Evolutionary conservation across 106 monocot species (phyloP), one percentile per base, ranked within the genome.

Genomic region (Dendrobium nobile): DNA sequence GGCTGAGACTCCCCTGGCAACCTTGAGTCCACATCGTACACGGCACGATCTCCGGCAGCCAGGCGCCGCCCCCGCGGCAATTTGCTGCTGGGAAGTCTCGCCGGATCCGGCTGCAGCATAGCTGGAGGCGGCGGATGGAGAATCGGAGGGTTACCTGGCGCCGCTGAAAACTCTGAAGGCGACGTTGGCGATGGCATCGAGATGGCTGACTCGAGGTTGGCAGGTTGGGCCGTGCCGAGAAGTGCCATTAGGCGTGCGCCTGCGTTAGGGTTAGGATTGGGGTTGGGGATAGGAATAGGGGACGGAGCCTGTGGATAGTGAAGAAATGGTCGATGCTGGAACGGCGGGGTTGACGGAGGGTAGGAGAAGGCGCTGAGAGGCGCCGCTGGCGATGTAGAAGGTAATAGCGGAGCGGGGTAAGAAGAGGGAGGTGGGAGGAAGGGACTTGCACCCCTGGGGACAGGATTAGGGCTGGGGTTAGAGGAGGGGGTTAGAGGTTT

Each of bases 241-340:
- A 95, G 85, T 19, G 95, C 87, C 95, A 95, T 99, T 56, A 95
- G 85, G 67, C 92, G 89, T 10, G 91, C 92, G 43, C 94, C 97
- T 33, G 82, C 37, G 55, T 87, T 87, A 45, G 87, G 80, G 83
- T 79, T 87, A 67, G 91, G 83, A 81, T 54, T 81, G 33, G 84
- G 72, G 56, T 41, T 78, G 47, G 83, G 72, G 67, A 20, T 72
- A 41, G 83, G 79, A 73, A 28, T 75, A 1, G 88, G 80, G 65
- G 3, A 28, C 10, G 83, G 55, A 74, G 80, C 42, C 40, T 77
- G 82, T 44, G 82, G 86, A 42, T 78, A 82, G 72, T 48, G 79
- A 51, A 78, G 67, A 42, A 73, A 76, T 56, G 80, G 80, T 44
- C 59, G 81, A 24, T 82, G 86, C 58, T 77, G 80, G 67, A 47